phyloP scores from a whole-genome alignment of 257 asterid species.

The Handroanthus guayacan region DNA sequence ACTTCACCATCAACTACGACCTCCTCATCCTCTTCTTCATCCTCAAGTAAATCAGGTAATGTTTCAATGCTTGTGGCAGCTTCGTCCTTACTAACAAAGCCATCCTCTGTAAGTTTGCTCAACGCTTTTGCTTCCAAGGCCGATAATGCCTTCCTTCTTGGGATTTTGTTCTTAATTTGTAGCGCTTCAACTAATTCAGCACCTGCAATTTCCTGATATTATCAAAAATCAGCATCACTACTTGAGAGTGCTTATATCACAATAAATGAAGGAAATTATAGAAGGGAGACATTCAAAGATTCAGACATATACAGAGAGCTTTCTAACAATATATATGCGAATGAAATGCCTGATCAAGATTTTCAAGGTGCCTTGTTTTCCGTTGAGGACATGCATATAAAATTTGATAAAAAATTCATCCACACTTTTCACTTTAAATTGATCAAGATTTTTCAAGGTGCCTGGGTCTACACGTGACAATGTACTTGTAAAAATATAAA shows the following conservation, averaged over 20 bases:
- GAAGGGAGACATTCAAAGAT: conserved; percentile 3
- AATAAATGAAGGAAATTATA: conserved; percentile 25
- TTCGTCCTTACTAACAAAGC: conserved; percentile 77
- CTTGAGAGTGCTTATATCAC: conserved; percentile 30
- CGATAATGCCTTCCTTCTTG: conserved; percentile 86
- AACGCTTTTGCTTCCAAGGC: conserved; percentile 72
- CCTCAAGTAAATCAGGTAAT: conserved; percentile 70
- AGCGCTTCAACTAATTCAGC: conserved; percentile 80
- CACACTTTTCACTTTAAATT: no score
- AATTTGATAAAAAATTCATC: no score
- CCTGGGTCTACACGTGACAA: no score
- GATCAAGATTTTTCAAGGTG: no score
- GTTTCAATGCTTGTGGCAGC: conserved; percentile 59
- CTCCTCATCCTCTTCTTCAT: conserved; percentile 96
- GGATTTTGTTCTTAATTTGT: conserved; percentile 85
- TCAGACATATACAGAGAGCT: conserved; percentile 14
- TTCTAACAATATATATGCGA: neutral
- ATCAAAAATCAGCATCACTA: conserved; percentile 42
- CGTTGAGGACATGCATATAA: no score
- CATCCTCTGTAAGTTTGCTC: conserved; percentile 87
- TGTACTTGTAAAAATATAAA: no score
- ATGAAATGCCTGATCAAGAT: conserved; percentile 5
- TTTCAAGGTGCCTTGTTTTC: no score
- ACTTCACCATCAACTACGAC: conserved; percentile 96
- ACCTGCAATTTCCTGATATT: conserved; percentile 90